Base-by-base conservation (phyloP, 495 filamentous ascomycete species). In the Daldinia decipiens region DNA sequence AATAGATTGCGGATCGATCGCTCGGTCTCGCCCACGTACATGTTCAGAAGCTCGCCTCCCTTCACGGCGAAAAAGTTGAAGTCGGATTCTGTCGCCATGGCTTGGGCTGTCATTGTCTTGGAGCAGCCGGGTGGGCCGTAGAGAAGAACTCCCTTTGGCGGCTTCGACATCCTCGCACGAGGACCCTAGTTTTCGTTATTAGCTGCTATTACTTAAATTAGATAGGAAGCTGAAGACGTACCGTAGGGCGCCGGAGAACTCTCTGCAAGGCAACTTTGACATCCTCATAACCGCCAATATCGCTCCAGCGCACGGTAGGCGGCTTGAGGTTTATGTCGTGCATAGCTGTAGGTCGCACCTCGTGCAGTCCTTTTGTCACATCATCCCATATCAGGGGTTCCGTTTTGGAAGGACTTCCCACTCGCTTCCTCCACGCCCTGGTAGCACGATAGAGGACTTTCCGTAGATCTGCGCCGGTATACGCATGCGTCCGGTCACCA, bases 1-100 rank as follows among this genome's bases (percentile, higher is more conserved):
- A 99, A 99, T 8, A 98, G 87, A 52, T 95, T 92, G 54, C 95
- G 87, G 47, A 99, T 84, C 27, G 91, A 89, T 8, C 94, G 89
- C 81, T 99, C 95, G 5, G 94, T 95, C 79, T 99, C 95, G 59
- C 95, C 95, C 24, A 99, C 94, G 79, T 98, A 99, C 93, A 96
- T 98, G 80, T 90, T 97, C 61, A 97, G 86, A 3, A 99, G 87
- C 78, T 99, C 95, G 32, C 93, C 92, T n/a, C 95, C 95, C 81
- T 97, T 97, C 38, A 99, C 92, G 24, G 94, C 92, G 79, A 99
- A 87, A 78, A 98, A 99, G 75, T 98, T 99, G 70, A 96, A 87
- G 3, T 93, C 92, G 21, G 92, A 90, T 76, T 96, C 94, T 27
- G 93, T 97, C 5, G 95, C 95, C 75, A 97, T 88, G 43, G 95